Conservation (phyloP, 2,329 filamentous ascomycete species). For the Ceratocystis lukuohia region DNA sequence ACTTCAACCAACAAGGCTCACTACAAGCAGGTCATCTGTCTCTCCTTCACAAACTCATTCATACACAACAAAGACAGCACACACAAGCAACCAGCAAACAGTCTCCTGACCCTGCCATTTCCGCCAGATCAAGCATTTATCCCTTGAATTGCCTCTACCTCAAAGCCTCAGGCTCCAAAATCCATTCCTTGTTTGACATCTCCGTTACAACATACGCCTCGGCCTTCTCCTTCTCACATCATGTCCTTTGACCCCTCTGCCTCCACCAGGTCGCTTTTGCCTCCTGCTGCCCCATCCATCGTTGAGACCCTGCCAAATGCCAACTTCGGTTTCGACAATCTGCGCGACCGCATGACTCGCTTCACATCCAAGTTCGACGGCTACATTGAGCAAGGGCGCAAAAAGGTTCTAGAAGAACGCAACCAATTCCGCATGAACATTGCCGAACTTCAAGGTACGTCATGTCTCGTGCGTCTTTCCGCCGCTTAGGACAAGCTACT, state of each 20-base stretch:
- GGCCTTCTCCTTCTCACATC: slow-evolving; percentile 12
- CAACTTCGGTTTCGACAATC: slow-evolving; percentile 90
- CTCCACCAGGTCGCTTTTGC: slow-evolving; percentile 49
- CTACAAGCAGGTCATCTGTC: background rate
- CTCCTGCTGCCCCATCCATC: slow-evolving; percentile 50
- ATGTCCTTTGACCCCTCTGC: slow-evolving; percentile 59
- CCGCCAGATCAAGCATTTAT: background rate
- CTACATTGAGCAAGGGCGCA: slow-evolving; percentile 84
- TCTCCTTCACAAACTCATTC: background rate
- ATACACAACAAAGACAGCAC: too few relatives aligned
- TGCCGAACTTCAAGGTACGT: slow-evolving; percentile 73
- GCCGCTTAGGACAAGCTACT: background rate
- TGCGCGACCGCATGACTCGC: slow-evolving; percentile 87
- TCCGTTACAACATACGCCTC: background rate
- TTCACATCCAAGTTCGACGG: slow-evolving; percentile 85
- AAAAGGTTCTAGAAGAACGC: slow-evolving; percentile 79
- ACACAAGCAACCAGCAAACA: background rate
- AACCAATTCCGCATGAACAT: slow-evolving; percentile 88
- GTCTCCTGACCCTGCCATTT: background rate
- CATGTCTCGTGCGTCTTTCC: background rate
- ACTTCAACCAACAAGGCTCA: background rate
- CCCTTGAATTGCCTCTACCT: too few relatives aligned
- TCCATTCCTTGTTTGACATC: background rate
- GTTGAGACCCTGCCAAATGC: slow-evolving; percentile 72
- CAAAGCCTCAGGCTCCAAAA: background rate